Evolutionary conservation across 2,329 filamentous ascomycete species (phyloP), one percentile per base, ranked within the genome.

Genomic region (Alternaria ethzedia): DNA sequence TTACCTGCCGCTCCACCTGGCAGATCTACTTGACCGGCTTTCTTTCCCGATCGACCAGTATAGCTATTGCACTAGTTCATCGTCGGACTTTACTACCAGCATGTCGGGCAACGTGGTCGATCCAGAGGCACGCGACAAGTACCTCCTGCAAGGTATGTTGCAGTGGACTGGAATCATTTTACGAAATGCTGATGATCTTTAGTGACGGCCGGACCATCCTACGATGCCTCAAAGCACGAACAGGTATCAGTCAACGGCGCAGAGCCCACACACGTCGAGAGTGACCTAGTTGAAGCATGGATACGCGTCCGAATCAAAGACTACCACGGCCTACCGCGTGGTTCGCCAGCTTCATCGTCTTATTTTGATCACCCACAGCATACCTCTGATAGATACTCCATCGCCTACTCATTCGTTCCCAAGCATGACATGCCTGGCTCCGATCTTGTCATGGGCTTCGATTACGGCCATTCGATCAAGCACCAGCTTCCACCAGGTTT

Each of bases 401-500:
- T 81, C 41, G 70, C 72, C 25, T 81, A 78, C 65, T 79, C 77
- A 0, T 81, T 81, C 51, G 66, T 80, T 2, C 78, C 78, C 2
- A 79, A 79, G 54, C 62, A 57, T 5, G 65, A 76, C 47, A 72
- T 80, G 21, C 46, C 67, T 2, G 76, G 76, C 12, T 66, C 64
- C 5, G 76, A 80, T 21, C 51, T 78, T 4, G 69, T 80, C 9
- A 75, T 74, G 58, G 79, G 79, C 15, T 79, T 79, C 49, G 78
- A 81, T 63, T 80, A 79, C 44, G 76, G 75, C 54, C 76, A 78
- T 25, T 71, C 73, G 4, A 75, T 81, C 50, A 72, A 70, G 51
- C 78, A 81, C 50, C 72, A 79, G 8, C 59, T 81, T 13, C 79
- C 79, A 3, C 79, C 78, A 1, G 79, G 79, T 2, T 79, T 79